Evolutionary conservation across 441 rosid species (phyloP), one percentile per base, ranked within the genome.

Genomic region (Adansonia grandidieri): DNA sequence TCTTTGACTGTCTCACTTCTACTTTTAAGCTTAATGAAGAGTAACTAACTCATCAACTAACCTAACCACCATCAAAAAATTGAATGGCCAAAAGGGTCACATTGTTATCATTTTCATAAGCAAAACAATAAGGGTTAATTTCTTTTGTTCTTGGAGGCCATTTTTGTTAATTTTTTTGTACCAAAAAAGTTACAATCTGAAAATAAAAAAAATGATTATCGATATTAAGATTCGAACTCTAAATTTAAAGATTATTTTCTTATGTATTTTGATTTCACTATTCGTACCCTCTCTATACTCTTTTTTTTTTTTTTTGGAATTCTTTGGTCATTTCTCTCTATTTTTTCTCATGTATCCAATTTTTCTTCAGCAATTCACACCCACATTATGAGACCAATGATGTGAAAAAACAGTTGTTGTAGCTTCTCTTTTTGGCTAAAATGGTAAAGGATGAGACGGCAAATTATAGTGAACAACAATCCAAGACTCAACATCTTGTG

Each of bases 21-120:
- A 22, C 60, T 50, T 24, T 50, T 50, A 42, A 17, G 71, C 54
- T 45, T 71, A 48, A 71, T 71, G 74, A 71, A 22, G 56, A 15
- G 15, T 24, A 71, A 71, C 74, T 50, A 71, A 71, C 60, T 63
- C 42, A 71, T 53, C 62, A 71, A 71, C 75, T 54, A 71, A 71
- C 75, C 44, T 71, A 71, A 71, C 75, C 47, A 71, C 75, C 62
- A n/a, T 54, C 37, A 32, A 32, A 15, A 53, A 9, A 24, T 2
- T 22, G 15, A 22, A 53, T 13, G 44, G 10, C 10, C 63, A 8
- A 53, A 54, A 53, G 62, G 48, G 50, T 32, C 62, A 10, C 9
- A 32, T 71, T 71, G 20, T 1, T 11, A 53, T 71, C 63, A n/a
- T 71, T 32, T 32, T 67, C 72, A 45, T 28, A 42, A 9, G 24